These are phyloP conservation scores for Trametes sp. DNA, from an alignment of 1,284 basidiomycete species.

Conservation along the genomic window DNA sequence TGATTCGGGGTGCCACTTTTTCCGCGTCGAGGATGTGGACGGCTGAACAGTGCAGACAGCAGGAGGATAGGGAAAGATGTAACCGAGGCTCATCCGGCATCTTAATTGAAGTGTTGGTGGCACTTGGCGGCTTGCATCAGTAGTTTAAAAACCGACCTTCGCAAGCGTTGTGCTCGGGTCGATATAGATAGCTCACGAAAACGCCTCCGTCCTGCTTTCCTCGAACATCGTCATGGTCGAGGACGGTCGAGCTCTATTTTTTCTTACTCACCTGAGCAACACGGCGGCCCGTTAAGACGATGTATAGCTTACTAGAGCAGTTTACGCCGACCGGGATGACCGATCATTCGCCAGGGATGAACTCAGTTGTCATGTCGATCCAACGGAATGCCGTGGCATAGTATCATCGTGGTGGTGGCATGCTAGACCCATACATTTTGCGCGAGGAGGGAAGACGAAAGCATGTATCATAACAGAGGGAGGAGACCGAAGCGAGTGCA, in stretches of 20 bases:
- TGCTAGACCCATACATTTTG: slow-evolving; percentile 44
- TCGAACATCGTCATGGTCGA: no score
- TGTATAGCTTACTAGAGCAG: no score
- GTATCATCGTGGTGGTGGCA: slow-evolving; percentile 30
- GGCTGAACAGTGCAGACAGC: background rate
- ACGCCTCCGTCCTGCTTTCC: background rate
- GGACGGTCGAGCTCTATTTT: no score
- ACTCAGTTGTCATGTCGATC: background rate
- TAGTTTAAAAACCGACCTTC: no score
- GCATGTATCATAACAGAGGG: slow-evolving; percentile 36
- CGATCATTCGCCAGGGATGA: no score
- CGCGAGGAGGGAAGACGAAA: slow-evolving; percentile 34
- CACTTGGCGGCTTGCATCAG: no score
- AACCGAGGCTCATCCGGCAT: slow-evolving; percentile 6
- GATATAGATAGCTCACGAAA: no score
- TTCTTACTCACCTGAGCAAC: no score
- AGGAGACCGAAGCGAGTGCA: slow-evolving; percentile 29
- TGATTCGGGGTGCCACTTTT: background rate
- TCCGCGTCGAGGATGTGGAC: background rate
- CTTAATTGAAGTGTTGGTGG: background rate
- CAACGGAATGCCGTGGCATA: slow-evolving; percentile 25
- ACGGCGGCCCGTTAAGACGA: no score
- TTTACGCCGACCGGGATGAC: no score
- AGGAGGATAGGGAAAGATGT: no score
- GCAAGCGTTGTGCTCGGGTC: no score